Base-by-base conservation (phyloP, 108 stramenopile genomes). In the Seminavis robusta region DNA sequence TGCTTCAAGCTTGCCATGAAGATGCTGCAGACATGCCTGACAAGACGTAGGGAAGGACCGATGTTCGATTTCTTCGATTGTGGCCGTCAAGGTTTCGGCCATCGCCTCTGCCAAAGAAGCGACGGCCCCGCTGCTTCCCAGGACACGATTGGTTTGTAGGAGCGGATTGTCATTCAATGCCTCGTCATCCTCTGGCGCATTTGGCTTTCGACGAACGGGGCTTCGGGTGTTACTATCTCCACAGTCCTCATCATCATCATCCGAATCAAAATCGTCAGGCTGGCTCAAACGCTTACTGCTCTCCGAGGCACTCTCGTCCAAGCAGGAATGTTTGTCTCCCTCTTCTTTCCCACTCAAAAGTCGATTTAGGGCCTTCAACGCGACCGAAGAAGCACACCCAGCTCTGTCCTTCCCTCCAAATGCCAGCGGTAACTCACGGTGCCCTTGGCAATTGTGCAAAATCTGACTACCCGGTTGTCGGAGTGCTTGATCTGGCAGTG, bases 281-380 rank as follows among this genome's bases (percentile, higher is more conserved):
- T 21, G 61, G n/a, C 33, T 24, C 6, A 6, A 16, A 15, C 16
- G 3, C 24, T 13, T 11, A 9, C 33, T 33, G 33, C 10, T 21
- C 10, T 56, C 37, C 11, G 32, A 58, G 11, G 33, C 13, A 4
- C 52, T 10, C 31, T 34, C 42, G 37, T 73, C 76, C 32, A 74
- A 47, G 41, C 74, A 72, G 1, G 74, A 73, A 45, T 39, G 36
- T 33, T 45, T 71, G 23, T 67, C 63, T 13, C 51, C 52, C 21
- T 73, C 53, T 13, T 64, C 83, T 43, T 74, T 80, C 1, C 89
- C 89, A 4, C 71, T 59, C 17, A 87, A 61, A 36, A 91, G 71
- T 19, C 73, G 73, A 44, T 70, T 48, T 5, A 80, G 43, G 21
- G 85, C 72, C 42, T 71, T 54, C 20, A 87, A 66, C 3, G 80